phyloP scores from a whole-genome alignment of 257 asterid species.

The Capsicum rhomboideum region DNA sequence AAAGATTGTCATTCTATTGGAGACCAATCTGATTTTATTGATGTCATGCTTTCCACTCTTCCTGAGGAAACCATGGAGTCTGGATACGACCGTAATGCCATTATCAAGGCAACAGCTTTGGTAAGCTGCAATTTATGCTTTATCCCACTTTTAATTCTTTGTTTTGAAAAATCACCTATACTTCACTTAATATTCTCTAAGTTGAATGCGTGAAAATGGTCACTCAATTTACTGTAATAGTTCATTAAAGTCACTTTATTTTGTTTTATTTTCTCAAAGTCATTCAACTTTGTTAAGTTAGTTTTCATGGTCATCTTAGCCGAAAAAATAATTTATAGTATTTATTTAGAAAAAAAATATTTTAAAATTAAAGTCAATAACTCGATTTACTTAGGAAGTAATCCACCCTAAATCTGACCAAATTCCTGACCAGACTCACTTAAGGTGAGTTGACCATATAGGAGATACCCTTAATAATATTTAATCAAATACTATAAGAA shows the following conservation, averaged over 20 bases:
- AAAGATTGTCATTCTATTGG: neutral
- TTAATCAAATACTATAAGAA: too few species aligned
- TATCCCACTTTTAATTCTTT: neutral
- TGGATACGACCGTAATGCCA: conserved; percentile 23
- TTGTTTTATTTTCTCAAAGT: too few species aligned
- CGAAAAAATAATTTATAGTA: too few species aligned
- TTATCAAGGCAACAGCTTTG: conserved; percentile 47
- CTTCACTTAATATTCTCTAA: too few species aligned
- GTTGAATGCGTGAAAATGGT: too few species aligned
- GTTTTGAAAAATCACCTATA: too few species aligned
- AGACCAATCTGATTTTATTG: conserved; percentile 31
- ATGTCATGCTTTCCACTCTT: conserved; percentile 37
- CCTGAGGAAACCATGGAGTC: conserved; percentile 12
- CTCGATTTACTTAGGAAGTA: neutral
- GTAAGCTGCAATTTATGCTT: conserved; percentile 10
- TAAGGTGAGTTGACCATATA: neutral
- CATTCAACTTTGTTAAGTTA: too few species aligned
- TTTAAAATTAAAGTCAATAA: neutral
- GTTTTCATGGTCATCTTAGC: too few species aligned
- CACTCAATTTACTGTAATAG: too few species aligned
- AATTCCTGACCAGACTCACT: neutral
- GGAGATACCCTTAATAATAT: neutral
- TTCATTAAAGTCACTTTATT: too few species aligned
- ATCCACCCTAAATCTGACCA: neutral
- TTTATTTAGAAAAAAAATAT: too few species aligned